Evolutionary conservation across 768 basidiomycete species (phyloP).

Genomic region (Termitomyces sp.): DNA sequence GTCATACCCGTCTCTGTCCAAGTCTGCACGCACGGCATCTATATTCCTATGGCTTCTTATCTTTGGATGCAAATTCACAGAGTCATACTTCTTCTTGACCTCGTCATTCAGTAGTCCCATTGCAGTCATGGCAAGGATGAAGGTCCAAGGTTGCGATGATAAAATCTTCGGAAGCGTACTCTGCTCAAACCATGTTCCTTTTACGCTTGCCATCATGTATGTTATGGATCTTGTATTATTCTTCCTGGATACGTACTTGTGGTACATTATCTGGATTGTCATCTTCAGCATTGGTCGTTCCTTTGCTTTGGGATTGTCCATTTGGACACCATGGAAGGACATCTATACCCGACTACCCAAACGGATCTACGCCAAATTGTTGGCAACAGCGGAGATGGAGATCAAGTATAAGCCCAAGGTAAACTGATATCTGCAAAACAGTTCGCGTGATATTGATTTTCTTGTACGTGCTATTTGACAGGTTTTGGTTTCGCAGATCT

Average conservation of each 20-base stretch:
- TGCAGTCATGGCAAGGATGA: conserved; percentile 93
- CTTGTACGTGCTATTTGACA: conserved; percentile 18
- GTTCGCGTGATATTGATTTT: not conserved
- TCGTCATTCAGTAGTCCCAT: conserved; percentile 96
- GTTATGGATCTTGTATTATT: conserved; percentile 96
- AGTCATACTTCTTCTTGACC: conserved; percentile 98
- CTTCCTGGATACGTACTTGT: conserved; percentile 99
- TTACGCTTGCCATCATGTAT: conserved; percentile 97
- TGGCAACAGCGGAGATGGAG: conserved; percentile 97
- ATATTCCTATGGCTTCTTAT: conserved; percentile 86
- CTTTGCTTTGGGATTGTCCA: conserved; percentile 89
- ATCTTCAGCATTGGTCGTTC: conserved; percentile 89
- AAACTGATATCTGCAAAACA: not conserved
- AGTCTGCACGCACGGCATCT: conserved; percentile 74
- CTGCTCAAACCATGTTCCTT: conserved; percentile 90
- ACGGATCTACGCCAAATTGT: conserved; percentile 94
- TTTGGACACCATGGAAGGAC: conserved; percentile 99
- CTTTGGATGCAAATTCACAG: conserved; percentile 93
- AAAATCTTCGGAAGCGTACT: conserved; percentile 73
- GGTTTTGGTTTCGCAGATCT: conserved; percentile 96
- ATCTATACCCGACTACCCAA: conserved; percentile 95
- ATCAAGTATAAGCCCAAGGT: conserved; percentile 99
- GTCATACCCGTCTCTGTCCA: conserved; percentile 79
- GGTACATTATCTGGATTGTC: conserved; percentile 99
- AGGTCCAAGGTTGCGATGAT: conserved; percentile 87